Base-by-base conservation (phyloP, 1,284 basidiomycete genomes). In the Sanghuangporus baumii region DNA sequence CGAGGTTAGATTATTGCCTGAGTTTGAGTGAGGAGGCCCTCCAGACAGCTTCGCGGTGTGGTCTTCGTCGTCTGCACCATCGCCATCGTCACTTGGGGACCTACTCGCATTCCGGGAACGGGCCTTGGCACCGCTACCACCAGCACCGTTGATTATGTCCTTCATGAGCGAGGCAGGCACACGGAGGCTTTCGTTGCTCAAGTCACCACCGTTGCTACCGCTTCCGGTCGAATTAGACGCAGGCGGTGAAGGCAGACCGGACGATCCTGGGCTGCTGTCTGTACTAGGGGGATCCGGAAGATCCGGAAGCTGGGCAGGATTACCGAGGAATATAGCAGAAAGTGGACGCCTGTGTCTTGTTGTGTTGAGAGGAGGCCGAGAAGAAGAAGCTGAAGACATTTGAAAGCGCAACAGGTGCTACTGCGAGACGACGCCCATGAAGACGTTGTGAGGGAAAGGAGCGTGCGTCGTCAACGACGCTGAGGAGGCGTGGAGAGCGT, bases 181-280 rank as follows among this genome's bases (percentile, higher is more conserved):
- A 63, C 80, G 77, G 65, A 78, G 66, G 68, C 78, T 79, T 64
- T 83, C 80, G 46, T 77, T 71, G 65, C 76, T 78, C 36, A 81
- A 78, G 64, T 79, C 78, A 70, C 87, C 85, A 57, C 85, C 86
- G 2, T 83, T 83, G 69, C 88, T 89, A 56, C 88, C 87, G 71
- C 88, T 89, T 31, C 87, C 88, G 1, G 88, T 89, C 18, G 88
- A 91, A 70, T 90, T 91, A 26, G 89, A 88, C 43, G 88, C 89
- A 48, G 89, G 89, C 0, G 89, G 89, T 16, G 88, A 90, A 1
- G 89, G 89, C 6, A 91, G 73, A 7, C 89, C 88, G 9, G 64
- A 73, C 61, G 68, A 75, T 65, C 72, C 76, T 72, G 68, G 76
- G 7, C 75, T 62, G 40, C 75, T 16, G 8, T 86, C 85, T 4